These are phyloP conservation scores for Aspergillus hancockii DNA, from an alignment of 495 filamentous ascomycete genomes.

Conservation along the genomic window DNA sequence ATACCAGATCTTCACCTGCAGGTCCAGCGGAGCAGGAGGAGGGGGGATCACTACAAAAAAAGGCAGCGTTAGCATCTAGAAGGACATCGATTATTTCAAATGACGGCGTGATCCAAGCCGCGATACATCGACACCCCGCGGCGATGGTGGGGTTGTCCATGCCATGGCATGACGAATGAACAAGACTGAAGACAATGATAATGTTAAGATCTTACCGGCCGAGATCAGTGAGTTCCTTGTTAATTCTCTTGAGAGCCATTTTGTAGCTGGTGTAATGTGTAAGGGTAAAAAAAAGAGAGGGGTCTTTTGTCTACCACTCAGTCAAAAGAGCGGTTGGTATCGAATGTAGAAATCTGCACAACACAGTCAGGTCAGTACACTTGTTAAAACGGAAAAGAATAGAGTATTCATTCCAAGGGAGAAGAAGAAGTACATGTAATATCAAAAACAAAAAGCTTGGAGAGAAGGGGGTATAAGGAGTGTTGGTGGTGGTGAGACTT, in stretches of 20 bases:
- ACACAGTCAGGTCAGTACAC: constrained; percentile 14
- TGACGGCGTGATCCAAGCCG: neutral
- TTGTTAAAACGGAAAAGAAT: neutral
- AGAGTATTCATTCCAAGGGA: neutral
- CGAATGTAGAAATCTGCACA: constrained; percentile 17
- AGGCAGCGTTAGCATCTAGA: constrained; percentile 7
- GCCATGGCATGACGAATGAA: neutral
- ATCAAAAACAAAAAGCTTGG: neutral
- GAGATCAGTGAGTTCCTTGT: constrained; percentile 99
- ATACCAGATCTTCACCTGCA: constrained; percentile 95
- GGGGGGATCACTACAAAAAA: constrained; percentile 78
- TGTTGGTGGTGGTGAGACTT: neutral
- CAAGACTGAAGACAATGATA: neutral
- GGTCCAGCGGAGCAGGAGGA: constrained; percentile 98
- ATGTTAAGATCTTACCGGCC: constrained; percentile 74
- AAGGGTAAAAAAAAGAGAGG: constrained; percentile 14
- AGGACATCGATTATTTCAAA: neutral
- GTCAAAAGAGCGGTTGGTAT: constrained; percentile 21
- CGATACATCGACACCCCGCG: constrained; percentile 31
- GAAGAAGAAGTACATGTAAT: constrained; percentile 2
- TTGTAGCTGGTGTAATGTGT: constrained; percentile 40
- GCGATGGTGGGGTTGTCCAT: constrained; percentile 20
- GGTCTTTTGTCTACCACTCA: constrained; percentile 13
- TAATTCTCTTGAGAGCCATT: constrained; percentile 99
- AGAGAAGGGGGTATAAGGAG: neutral